phyloP scores from a whole-genome alignment of 345 rosid genomes.

The Boechera divaricarpa region DNA sequence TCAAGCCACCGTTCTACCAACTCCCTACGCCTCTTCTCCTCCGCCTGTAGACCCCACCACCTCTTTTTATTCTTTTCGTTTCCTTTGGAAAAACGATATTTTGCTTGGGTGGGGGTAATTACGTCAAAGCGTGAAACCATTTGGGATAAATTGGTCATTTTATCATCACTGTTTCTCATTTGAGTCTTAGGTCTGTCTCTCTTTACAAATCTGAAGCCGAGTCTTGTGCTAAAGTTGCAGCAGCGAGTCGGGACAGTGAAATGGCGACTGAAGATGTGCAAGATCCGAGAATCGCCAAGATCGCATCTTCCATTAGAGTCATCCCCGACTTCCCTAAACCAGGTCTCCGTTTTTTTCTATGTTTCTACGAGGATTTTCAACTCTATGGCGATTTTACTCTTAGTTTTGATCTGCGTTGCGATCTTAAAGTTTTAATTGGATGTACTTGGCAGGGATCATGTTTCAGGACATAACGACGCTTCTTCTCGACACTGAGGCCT shows the following conservation, averaged over 20 bases:
- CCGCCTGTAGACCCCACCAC: slow-evolving; percentile 20
- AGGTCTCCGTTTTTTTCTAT: slow-evolving; percentile 50
- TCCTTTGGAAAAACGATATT: neutral
- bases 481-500: slow-evolving; percentile 73
- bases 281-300: slow-evolving; percentile 70
- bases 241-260: slow-evolving; percentile 46
- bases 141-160: slow-evolving; percentile 37
- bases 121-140: slow-evolving; percentile 32
- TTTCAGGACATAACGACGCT: slow-evolving; percentile 91
- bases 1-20: slow-evolving; percentile 20
- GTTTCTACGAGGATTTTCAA: neutral
- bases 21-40: slow-evolving; percentile 26
- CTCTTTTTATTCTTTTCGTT: neutral
- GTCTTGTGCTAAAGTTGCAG: slow-evolving; percentile 29
- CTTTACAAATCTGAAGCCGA: slow-evolving; percentile 33
- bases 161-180: neutral
- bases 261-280: slow-evolving; percentile 57
- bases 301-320: slow-evolving; percentile 75
- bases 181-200: slow-evolving; percentile 31
- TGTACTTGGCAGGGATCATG: slow-evolving; percentile 65
- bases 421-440: slow-evolving; percentile 7
- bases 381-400: neutral
- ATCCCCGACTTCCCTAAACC: slow-evolving; percentile 95
- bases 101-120: slow-evolving; percentile 43
- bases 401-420: slow-evolving; percentile 16